These are phyloP conservation scores for Aquilaria yunnanensis DNA, from an alignment of 345 rosid genomes.

Conservation along the genomic window DNA sequence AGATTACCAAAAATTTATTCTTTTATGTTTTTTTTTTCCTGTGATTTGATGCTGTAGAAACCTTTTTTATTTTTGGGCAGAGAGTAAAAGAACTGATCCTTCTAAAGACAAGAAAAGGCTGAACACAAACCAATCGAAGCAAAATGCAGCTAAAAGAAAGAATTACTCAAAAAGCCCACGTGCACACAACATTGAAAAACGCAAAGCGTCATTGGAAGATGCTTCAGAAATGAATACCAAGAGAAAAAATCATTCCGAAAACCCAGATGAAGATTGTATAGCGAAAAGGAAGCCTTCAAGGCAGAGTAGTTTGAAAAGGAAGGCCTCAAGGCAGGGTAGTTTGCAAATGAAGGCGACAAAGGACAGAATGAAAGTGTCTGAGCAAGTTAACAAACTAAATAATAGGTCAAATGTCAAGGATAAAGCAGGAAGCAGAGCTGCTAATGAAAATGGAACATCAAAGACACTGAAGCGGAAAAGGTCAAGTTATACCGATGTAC, in stretches of 20 bases:
- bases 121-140: background rate
- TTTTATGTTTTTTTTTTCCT: too few relatives aligned
- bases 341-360: background rate
- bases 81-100: conserved; percentile 14
- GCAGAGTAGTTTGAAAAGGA: background rate
- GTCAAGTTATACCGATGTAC: background rate
- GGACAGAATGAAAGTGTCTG: background rate
- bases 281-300: too few relatives aligned
- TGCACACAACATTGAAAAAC: too few relatives aligned
- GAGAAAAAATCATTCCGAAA: too few relatives aligned
- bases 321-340: background rate
- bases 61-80: conserved; percentile 11
- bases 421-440: background rate
- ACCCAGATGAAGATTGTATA: too few relatives aligned
- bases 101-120: conserved; percentile 14
- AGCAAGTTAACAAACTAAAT: background rate
- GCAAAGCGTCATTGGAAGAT: too few relatives aligned
- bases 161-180: conserved; percentile 5
- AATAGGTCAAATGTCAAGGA: background rate
- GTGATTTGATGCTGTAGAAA: background rate
- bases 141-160: background rate
- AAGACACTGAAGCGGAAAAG: background rate
- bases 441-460: background rate
- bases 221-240: too few relatives aligned
- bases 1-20: too few relatives aligned